Evolutionary conservation across 2,329 filamentous ascomycete genomes (phyloP).

Genomic region (Cucurbitaria berberidis): DNA sequence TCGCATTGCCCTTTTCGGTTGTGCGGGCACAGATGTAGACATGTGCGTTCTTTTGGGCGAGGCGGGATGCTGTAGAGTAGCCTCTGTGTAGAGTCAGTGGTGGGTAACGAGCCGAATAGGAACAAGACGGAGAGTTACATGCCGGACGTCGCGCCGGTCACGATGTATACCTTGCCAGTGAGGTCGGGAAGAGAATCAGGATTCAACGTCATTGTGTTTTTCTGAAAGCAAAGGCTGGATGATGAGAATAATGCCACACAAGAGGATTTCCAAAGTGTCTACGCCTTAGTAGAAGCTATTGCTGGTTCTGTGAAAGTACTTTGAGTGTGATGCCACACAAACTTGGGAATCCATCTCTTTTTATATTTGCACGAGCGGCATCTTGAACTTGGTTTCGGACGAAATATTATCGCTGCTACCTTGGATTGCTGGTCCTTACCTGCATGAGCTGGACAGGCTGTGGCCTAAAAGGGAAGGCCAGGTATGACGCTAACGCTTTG

Average conservation of each 20-base stretch:
- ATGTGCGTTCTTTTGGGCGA: constrained; percentile 24
- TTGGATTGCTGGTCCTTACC: too few species aligned
- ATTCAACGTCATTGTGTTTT: constrained; percentile 12
- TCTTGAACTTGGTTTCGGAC: too few species aligned
- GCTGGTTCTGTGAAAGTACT: too few species aligned
- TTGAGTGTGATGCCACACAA: too few species aligned
- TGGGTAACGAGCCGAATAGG: background rate
- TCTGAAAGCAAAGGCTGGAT: background rate
- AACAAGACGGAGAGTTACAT: constrained; percentile 10
- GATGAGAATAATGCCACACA: background rate
- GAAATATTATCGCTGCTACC: too few species aligned
- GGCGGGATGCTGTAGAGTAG: constrained; percentile 16
- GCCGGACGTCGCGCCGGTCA: constrained; percentile 14
- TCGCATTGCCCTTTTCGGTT: constrained; percentile 45
- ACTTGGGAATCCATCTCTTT: too few species aligned
- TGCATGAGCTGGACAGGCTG: too few species aligned
- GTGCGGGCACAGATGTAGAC: constrained; percentile 49
- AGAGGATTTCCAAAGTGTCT: too few species aligned
- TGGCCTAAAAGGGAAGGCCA: too few species aligned
- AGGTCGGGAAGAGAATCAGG: constrained; percentile 14
- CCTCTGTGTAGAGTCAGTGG: constrained; percentile 13
- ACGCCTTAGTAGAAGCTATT: too few species aligned
- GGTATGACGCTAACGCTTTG: too few species aligned
- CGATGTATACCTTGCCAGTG: constrained; percentile 10
- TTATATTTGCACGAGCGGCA: too few species aligned